Evolutionary conservation across 2,329 filamentous ascomycete species (phyloP), one percentile per base, ranked within the genome.

Genomic region (Paramyrothecium sp.): DNA sequence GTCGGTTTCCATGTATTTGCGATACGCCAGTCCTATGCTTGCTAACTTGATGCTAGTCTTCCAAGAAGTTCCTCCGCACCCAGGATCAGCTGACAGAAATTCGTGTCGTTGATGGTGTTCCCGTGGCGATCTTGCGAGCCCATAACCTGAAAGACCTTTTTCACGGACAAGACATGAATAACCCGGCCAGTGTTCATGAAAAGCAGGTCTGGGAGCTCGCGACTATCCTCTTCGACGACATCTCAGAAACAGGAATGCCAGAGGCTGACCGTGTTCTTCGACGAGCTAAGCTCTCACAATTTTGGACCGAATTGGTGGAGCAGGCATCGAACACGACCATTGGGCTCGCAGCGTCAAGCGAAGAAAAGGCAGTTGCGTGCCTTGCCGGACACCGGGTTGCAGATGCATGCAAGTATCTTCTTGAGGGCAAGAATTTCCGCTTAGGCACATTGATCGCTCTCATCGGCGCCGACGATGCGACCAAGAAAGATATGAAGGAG

Each of bases 361-460:
- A 97, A 68, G 92, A 97, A 69, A 92, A 91, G 70, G 94, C 94
- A 0, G 80, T 99, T 57, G 85, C 89, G 20, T 85, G 89, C 61
- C 81, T 99, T 8, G 90, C 91, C 19, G 89, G 88, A 10, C 88
- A 96, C 69, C 88, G 90, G 50, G 78, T 97, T 52, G 81, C 87
- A 7, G 91, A 96, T 58, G 95, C 95, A 12, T 97, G 93, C 74
- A 89, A 89, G 62, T 79, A 88, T 57, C 82, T 99, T 7, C 73
- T 94, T 7, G 86, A 89, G 23, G 89, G 87, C 62, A 88, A 88
- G 61, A 87, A 98, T 67, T 89, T 91, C 61, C 90, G 90, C 54
- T 83, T 98, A n/a, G 91, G 91, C 5, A 93, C 91, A 1, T 79
- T 98, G 46, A 80, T 97, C 30, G 82, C 95, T 12, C 86, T 96